Percentiles rank a stretch among this genome's conserved stretches.
These are phyloP conservation scores for Hypoxylon rickii DNA, from an alignment of 495 filamentous ascomycete species.

Conservation along the genomic window DNA sequence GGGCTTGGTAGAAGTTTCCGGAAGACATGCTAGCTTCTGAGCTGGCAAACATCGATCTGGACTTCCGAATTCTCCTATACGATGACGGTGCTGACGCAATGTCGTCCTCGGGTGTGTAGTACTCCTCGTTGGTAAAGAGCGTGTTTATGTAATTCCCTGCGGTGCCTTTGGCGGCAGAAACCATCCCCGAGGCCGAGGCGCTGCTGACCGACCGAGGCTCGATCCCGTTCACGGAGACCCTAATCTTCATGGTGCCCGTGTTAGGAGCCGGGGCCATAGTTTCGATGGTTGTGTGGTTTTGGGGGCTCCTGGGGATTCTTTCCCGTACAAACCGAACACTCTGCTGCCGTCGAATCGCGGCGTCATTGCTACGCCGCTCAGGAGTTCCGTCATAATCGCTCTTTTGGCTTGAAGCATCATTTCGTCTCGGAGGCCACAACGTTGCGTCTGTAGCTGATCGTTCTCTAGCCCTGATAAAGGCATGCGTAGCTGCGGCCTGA, in stretches of 20 bases:
- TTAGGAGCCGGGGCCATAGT: neutral
- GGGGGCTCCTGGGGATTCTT: neutral
- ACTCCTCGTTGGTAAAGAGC: slow-evolving; percentile 47
- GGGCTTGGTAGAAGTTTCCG: slow-evolving; percentile 5
- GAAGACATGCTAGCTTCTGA: slow-evolving; percentile 41
- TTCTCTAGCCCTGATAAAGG: slow-evolving; percentile 63
- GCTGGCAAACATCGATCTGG: slow-evolving; percentile 71
- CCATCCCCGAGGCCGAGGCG: slow-evolving; percentile 42
- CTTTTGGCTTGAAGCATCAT: slow-evolving; percentile 1
- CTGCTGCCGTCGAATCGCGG: slow-evolving; percentile 44
- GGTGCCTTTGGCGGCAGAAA: slow-evolving; percentile 37
- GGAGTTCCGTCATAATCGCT: slow-evolving; percentile 1
- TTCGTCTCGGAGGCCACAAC: slow-evolving; percentile 39
- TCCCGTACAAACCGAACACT: slow-evolving; percentile 62
- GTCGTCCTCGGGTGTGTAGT: slow-evolving; percentile 63
- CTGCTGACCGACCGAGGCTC: slow-evolving; percentile 33
- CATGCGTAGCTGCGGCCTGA: slow-evolving; percentile 67
- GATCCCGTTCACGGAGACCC: neutral
- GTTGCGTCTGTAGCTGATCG: slow-evolving; percentile 36
- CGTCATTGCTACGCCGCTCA: slow-evolving; percentile 3
- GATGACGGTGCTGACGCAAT: slow-evolving; percentile 71
- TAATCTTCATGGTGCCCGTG: neutral
- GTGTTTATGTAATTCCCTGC: slow-evolving; percentile 44
- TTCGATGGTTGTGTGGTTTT: neutral
- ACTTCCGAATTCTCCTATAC: slow-evolving; percentile 72